phyloP scores from a whole-genome alignment of 495 filamentous ascomycete species.

The Sphaerosporella brunnea region DNA sequence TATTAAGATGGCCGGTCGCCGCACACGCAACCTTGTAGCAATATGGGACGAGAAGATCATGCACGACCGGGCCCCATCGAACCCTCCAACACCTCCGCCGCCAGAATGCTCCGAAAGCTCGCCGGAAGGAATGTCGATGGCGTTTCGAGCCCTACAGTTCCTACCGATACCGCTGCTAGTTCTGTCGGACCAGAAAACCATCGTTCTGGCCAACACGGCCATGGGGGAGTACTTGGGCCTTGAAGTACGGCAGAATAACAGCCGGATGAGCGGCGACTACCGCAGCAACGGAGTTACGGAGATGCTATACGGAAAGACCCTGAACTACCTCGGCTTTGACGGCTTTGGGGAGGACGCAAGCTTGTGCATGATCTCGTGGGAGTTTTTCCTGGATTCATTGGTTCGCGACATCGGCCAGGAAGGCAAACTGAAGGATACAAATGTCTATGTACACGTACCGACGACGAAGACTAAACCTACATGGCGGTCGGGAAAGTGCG shows the following conservation, averaged over 20 bases:
- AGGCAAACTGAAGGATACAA: slow-evolving; percentile 15
- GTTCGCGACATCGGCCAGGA: slow-evolving; percentile 31
- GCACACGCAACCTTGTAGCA: too few species aligned
- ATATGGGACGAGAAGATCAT: too few species aligned
- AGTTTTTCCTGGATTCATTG: slow-evolving; percentile 36
- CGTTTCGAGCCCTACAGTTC: slow-evolving; percentile 49
- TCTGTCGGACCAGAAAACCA: slow-evolving; percentile 40
- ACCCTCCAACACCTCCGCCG: too few species aligned
- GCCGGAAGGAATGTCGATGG: too few species aligned
- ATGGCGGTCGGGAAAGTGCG: neutral
- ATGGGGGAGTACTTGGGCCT: slow-evolving; percentile 43
- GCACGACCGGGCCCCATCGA: too few species aligned
- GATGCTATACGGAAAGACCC: slow-evolving; percentile 36
- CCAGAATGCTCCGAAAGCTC: too few species aligned
- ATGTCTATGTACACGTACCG: slow-evolving; percentile 1
- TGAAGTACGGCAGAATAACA: slow-evolving; percentile 21
- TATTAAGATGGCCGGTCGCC: too few species aligned
- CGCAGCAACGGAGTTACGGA: slow-evolving; percentile 25
- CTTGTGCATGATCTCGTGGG: slow-evolving; percentile 27
- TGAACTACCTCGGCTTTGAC: slow-evolving; percentile 24
- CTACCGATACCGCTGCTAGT: slow-evolving; percentile 50
- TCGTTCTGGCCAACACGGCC: slow-evolving; percentile 52
- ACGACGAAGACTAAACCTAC: neutral
- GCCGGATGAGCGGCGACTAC: neutral
- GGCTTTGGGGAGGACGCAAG: slow-evolving; percentile 3